phyloP scores from a whole-genome alignment of 108 stramenopile genomes.

The Aurantiochytrium sp. region DNA sequence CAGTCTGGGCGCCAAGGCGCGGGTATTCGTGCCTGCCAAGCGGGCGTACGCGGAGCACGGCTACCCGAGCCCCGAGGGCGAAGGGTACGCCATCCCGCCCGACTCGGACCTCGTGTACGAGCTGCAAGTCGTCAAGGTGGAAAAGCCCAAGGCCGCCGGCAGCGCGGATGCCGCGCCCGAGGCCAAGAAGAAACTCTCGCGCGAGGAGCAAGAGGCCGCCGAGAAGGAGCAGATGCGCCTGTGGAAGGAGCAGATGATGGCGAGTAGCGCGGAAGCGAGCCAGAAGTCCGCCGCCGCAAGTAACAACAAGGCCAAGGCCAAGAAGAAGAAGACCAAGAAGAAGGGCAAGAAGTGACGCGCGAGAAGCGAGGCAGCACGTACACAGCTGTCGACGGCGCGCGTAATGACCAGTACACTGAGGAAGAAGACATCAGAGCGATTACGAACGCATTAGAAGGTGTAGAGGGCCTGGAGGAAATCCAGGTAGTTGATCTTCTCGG shows the following conservation, averaged over 20 bases:
- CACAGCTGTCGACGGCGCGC: no score
- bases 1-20: not conserved
- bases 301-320: not conserved
- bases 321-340: slow-evolving; percentile 1
- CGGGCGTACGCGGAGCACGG: not conserved
- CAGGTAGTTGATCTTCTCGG: not conserved
- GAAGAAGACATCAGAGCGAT: no score
- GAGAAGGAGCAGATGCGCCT: not conserved
- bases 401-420: no score
- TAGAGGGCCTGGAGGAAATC: not conserved
- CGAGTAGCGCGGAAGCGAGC: no score
- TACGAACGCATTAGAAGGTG: not conserved
- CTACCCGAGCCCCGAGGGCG: not conserved
- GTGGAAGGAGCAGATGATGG: not conserved
- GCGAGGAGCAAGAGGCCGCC: not conserved
- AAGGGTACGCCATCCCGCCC: not conserved
- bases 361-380: no score
- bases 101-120: slow-evolving; percentile 6
- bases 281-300: not conserved
- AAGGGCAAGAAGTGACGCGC: not conserved
- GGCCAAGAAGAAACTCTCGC: not conserved
- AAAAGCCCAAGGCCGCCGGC: not conserved
- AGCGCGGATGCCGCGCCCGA: not conserved
- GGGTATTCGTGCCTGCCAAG: not conserved
- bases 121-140: not conserved